Base-by-base conservation (phyloP, 2,329 filamentous ascomycete genomes). In the Cladophialophora yegresii region DNA sequence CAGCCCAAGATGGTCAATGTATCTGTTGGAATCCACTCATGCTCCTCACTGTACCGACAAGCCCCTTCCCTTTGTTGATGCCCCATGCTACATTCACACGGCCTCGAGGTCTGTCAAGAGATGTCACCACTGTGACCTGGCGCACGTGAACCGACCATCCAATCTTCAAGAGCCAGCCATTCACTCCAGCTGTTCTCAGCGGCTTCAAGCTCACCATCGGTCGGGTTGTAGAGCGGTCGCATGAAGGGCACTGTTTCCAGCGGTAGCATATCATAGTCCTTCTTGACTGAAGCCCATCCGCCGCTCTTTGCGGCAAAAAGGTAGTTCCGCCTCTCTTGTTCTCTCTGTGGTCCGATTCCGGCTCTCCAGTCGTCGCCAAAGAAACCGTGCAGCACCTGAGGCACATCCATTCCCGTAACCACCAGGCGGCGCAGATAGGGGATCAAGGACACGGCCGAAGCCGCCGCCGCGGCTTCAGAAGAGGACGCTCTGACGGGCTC, bases 151-250 rank as follows among this genome's bases (percentile, higher is more conserved):
- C 93, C 93, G n/a, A 97, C 81, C 92, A 96, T 96, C 93, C 93
- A 98, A 76, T 97, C 93, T 77, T 96, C 92, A 91, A 97, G 96
- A 12, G 91, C 91, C 33, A 97, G 80, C 93, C 93, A 98, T 72
- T 93, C 89, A 74, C 92, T 96, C 95, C 95, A 99, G 65, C 84
- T 87, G 67, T 85, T 84, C 78, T 98, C 93, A 0, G 93, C 93
- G 13, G 81, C 85, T 67, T 90, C 85, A 67, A 98, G 91, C 79
- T 98, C 95, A 23, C 86, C 85, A 72, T 93, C 87, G 7, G 86
- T 85, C 0, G 90, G 87, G 61, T 87, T 85, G 72, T 90, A 87
- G n/a, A 97, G 79, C 4, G 93, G 92, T 69, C 88, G 87, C 71
- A 98, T 80, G 75, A 96, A 98, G 0, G 95, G 95, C 1, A 96